Evolutionary conservation across 345 rosid genomes (phyloP), one percentile per base, ranked within the genome.

Genomic region (Citrus mangshanensis): DNA sequence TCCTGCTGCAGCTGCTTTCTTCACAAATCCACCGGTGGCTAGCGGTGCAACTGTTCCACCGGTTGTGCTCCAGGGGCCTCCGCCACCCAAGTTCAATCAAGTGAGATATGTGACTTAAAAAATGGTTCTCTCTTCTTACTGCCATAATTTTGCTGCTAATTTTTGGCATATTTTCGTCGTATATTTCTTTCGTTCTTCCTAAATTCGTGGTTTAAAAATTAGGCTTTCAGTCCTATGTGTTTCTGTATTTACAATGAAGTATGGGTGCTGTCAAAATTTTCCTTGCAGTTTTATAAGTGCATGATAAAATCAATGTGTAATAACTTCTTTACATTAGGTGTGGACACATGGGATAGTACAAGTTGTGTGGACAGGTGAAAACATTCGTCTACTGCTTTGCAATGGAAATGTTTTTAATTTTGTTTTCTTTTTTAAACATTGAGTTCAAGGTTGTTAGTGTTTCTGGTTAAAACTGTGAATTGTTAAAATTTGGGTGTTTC

Each of bases 21-120:
- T 87, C 73, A 65, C 84, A n/a, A 89, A 79, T 85, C 71, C 77
- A 5, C 77, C 64, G 25, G 74, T 81, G 6, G 64, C 84, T 74
- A 68, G 70, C 58, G 54, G 68, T 70, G 61, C 86, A 46, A 67
- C 82, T 27, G 30, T 81, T 64, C 28, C 80, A 13, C 28, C 83
- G 2, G 85, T 87, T 4, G 59, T 77, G 58, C 73, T 84, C 65
- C 86, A 82, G 82, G 80, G 79, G 1, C 75, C 86, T 74, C 78
- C 75, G 3, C 7, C 77, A 13, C 54, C 87, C 5, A 87, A 85
- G 79, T 60, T 77, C 72, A 90, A 84, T 81, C 95, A 85, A 82
- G 89, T 95, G 81, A 83, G 86, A 74, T 69, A 54, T 30, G 74
- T 30, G 55, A 14, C 61, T 19, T 49, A 2, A 70, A 34, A 34